A percentile compares a stretch with the other conserved stretches of the same genome.
phyloP scores from a whole-genome alignment of 148 eudicot genomes.

The Chenopodium suecicum region DNA sequence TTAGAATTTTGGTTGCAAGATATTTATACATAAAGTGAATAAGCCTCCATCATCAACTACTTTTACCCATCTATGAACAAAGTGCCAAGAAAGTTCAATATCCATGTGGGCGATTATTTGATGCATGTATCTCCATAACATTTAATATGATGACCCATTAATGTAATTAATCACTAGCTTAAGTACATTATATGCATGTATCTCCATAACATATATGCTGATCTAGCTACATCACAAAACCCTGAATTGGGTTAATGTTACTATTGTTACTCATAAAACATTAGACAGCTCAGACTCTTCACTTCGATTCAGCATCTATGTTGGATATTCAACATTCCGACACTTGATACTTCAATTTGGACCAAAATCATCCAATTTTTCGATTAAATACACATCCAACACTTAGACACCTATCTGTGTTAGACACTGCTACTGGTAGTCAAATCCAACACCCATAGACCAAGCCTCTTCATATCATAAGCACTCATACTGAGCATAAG shows the following conservation, averaged over 20 bases:
- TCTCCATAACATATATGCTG: too few relatives aligned
- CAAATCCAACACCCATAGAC: background rate
- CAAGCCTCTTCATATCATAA: background rate
- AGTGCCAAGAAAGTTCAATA: too few relatives aligned
- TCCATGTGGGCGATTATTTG: too few relatives aligned
- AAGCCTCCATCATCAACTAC: background rate
- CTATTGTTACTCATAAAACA: too few relatives aligned
- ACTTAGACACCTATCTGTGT: background rate
- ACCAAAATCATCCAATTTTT: background rate
- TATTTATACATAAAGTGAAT: background rate
- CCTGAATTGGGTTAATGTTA: too few relatives aligned
- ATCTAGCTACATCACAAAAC: background rate
- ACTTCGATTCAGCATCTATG: background rate
- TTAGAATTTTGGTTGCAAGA: too few relatives aligned
- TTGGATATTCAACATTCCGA: background rate
- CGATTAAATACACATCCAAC: too few relatives aligned
- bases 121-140: too few relatives aligned
- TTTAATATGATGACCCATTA: background rate
- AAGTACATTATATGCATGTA: too few relatives aligned
- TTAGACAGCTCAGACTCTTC: background rate
- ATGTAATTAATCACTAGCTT: too few relatives aligned
- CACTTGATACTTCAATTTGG: background rate
- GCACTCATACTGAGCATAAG: background rate
- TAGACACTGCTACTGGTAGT: background rate
- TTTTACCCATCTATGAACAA: too few relatives aligned